Conservation (phyloP, 495 filamentous ascomycete species). For the Podospora tetraspora region DNA sequence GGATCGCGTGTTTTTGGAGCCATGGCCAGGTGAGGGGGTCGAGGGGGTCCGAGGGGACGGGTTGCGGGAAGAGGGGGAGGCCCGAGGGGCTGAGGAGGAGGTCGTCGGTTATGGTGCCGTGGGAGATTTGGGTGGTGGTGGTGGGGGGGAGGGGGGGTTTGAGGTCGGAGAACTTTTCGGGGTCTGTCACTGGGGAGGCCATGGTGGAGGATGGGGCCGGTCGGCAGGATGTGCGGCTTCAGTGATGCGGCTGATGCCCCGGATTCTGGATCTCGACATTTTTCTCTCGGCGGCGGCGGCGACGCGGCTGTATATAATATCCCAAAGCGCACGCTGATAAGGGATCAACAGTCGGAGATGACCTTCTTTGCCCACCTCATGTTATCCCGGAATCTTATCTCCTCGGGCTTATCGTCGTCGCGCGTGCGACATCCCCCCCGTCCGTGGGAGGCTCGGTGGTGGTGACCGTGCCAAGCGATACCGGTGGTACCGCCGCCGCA, state of each 20-base stretch:
- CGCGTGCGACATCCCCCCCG: too few species aligned
- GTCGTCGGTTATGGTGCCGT: constrained; percentile 14
- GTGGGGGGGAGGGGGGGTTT: background rate
- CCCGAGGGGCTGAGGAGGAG: constrained; percentile 16
- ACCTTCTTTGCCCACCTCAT: background rate
- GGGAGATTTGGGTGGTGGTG: background rate
- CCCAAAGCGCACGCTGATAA: background rate
- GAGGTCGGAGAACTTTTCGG: background rate
- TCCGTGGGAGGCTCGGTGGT: background rate
- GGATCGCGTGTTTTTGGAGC: constrained; percentile 46
- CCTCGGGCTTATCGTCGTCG: constrained; percentile 2
- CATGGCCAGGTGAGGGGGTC: constrained; percentile 57
- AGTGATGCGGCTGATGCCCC: background rate
- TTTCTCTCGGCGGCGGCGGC: background rate
- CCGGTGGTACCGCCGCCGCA: background rate
- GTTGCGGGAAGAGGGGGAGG: constrained; percentile 18
- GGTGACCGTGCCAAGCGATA: constrained; percentile 4
- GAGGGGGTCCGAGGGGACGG: constrained; percentile 37
- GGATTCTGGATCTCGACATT: background rate
- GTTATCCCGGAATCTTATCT: background rate
- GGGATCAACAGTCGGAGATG: background rate
- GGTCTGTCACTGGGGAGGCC: background rate
- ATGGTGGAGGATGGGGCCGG: background rate
- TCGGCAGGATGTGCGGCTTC: background rate
- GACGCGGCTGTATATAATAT: background rate